Percentiles rank a stretch among this genome's conserved stretches.
These are phyloP conservation scores for Mortierella sp. DNA, from an alignment of 371 early-diverging fungal species.

Conservation along the genomic window DNA sequence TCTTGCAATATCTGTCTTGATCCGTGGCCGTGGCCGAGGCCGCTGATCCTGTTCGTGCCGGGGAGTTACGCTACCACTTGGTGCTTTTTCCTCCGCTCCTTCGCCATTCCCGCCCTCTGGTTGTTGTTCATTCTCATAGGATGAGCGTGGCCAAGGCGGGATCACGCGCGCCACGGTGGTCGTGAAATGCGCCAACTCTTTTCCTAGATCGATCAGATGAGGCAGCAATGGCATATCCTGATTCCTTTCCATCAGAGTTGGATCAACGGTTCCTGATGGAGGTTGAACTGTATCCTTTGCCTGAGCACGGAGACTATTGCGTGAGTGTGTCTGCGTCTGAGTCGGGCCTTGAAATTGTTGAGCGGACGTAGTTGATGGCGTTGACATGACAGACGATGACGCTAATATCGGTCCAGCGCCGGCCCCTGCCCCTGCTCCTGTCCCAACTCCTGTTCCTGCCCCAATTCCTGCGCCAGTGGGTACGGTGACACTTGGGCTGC, in stretches of 20 bases:
- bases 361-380: no score
- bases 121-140: background rate
- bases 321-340: conserved; percentile 8
- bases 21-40: background rate
- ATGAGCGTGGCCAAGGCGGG: background rate
- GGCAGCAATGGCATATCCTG: conserved; percentile 46
- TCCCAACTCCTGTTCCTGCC: background rate
- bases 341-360: no score
- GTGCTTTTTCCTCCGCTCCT: background rate
- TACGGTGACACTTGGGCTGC: background rate
- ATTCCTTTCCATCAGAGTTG: conserved; percentile 12
- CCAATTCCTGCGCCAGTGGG: conserved; percentile 5
- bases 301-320: background rate
- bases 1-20: background rate
- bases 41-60: background rate
- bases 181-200: conserved; percentile 45
- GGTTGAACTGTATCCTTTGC: conserved; percentile 13
- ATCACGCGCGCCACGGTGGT: conserved; percentile 30
- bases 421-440: no score
- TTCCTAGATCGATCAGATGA: conserved; percentile 47
- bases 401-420: no score
- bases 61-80: no score
- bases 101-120: background rate
- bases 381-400: no score
- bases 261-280: conserved; percentile 19